Base-by-base conservation (phyloP, 1,284 basidiomycete genomes). In the Rhodotorula sp. region DNA sequence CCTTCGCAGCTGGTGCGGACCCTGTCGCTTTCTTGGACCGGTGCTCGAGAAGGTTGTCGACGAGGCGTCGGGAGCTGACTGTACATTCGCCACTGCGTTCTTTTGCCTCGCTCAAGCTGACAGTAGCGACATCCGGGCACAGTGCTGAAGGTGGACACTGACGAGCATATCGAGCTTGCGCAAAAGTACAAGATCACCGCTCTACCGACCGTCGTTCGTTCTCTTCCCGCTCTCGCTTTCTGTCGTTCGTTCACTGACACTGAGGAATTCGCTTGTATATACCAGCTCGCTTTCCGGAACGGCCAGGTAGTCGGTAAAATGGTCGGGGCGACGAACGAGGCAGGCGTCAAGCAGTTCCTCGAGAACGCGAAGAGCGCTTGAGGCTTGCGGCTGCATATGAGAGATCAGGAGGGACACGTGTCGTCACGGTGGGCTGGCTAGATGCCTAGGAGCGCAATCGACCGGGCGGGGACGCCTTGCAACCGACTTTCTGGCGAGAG, bases 61-160 rank as follows among this genome's bases (percentile, higher is more conserved):
- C 27, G 61, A 67, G 15, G 61, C 61, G 11, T 57, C 62, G 0
- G 68, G 62, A 7, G 63, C 67, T 9, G 66, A 73, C 48, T 49
- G 73, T 70, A 24, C 57, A 65, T 53, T 24, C 24, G 11, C 9
- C 30, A 19, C 15, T 11, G 5, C 39, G 5, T 22, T 44, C 11
- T 1, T 2, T 27, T 4, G 32, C 30, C 36, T 29, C 51, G 10
- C 46, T 27, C 19, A 47, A 30, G 22, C 6, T 36, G 49, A 53
- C 19, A 22, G 11, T 17, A 46, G 32, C 22, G 22, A 58, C 27
- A 20, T 30, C 27, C n/a, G 10, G 11, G 11, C 30, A 10, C 61
- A 65, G 62, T 72, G 30, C 59, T 75, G 52, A 73, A 67, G 22
- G 51, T 75, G 47, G 68, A 75, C 58, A 75, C 74, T 1, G 74